A percentile compares a stretch with the other conserved stretches of the same genome.
Conservation (phyloP, 2,329 filamentous ascomycete genomes). For the Beauveria sp. region DNA sequence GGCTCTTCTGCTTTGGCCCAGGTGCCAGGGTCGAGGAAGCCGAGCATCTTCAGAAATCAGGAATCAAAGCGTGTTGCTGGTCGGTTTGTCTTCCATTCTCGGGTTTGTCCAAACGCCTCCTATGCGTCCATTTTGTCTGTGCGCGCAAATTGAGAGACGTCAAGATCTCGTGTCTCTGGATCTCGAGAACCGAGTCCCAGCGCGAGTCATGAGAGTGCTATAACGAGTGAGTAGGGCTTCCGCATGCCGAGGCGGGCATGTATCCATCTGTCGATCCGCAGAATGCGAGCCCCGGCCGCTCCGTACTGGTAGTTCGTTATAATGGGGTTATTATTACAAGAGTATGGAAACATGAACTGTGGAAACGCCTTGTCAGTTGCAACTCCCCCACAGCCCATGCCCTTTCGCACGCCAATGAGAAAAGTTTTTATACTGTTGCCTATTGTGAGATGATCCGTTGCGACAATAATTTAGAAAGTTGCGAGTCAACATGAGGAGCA, state of each 20-base stretch:
- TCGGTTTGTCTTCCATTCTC: background rate
- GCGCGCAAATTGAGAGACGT: too few species aligned
- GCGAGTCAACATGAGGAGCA: too few species aligned
- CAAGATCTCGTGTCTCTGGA: too few species aligned
- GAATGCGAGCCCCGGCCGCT: background rate
- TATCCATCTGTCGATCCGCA: background rate
- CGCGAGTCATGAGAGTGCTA: too few species aligned
- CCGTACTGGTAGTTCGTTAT: background rate
- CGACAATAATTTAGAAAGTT: background rate
- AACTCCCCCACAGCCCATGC: background rate
- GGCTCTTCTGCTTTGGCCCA: background rate
- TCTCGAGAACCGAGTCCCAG: too few species aligned
- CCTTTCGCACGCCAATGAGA: background rate
- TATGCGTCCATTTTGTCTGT: too few species aligned
- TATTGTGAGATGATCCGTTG: background rate
- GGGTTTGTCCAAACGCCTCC: too few species aligned
- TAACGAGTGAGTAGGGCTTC: too few species aligned
- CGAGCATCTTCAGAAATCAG: background rate
- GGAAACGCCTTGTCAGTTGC: background rate
- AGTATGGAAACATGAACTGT: background rate
- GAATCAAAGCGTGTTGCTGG: background rate
- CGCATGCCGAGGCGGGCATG: too few species aligned
- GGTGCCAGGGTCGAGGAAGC: background rate
- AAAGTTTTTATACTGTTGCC: constrained; percentile 6
- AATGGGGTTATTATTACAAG: too few species aligned